Conservation (phyloP, 176 grass and related monocot genomes). For the Stipa capillata region DNA sequence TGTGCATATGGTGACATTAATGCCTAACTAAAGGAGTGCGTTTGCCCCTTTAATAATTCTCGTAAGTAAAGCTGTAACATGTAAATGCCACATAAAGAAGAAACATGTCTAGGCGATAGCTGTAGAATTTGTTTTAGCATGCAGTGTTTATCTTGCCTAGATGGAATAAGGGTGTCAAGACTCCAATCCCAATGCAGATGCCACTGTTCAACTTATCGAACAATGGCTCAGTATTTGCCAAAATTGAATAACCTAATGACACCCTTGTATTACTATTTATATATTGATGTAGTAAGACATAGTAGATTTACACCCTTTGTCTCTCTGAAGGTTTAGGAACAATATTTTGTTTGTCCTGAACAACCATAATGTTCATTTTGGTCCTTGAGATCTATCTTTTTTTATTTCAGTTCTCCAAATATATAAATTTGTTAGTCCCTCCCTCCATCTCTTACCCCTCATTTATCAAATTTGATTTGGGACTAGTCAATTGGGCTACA, state of each 20-base stretch:
- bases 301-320: not conserved
- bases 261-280: not conserved
- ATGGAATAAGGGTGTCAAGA: not conserved
- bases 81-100: not conserved
- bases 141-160: not conserved
- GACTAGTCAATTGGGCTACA: not conserved
- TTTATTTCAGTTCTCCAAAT: not conserved
- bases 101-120: not conserved
- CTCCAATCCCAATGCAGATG: not conserved
- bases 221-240: not conserved
- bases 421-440: no score
- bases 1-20: not conserved
- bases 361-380: not conserved
- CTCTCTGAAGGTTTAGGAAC: not conserved
- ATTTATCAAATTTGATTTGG: not conserved
- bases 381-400: not conserved
- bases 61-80: not conserved
- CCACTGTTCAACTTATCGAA: not conserved
- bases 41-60: not conserved
- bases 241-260: not conserved
- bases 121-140: not conserved
- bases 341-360: not conserved
- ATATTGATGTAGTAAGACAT: not conserved
- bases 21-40: not conserved
- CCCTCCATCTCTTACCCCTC: not conserved